Evolutionary conservation across 163 green algal species (phyloP).

Genomic region (Scenedesmus sp.): DNA sequence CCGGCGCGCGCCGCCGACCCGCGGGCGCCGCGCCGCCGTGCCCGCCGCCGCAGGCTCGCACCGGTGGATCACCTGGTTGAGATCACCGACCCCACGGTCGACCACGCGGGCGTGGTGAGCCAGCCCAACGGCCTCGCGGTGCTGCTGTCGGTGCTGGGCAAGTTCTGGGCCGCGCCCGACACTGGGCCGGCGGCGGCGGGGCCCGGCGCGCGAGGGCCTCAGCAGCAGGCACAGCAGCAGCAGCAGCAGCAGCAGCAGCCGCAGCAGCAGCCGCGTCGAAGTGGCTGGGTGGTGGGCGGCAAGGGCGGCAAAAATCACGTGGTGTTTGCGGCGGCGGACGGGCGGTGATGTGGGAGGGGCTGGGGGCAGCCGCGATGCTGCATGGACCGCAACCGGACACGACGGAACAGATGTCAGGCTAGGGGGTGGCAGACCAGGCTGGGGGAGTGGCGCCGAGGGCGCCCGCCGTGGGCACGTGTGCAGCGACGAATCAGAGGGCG

Average conservation of each 20-base stretch:
- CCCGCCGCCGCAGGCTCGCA: conserved; percentile 10
- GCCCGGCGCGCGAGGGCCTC: neutral
- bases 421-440: neutral
- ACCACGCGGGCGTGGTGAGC: conserved; percentile 6
- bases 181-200: neutral
- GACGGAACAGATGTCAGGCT: too few relatives aligned
- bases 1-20: too few relatives aligned
- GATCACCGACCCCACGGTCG: neutral
- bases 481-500: too few relatives aligned
- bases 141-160: neutral
- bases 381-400: too few relatives aligned
- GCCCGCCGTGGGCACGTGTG: too few relatives aligned
- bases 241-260: neutral
- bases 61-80: conserved; percentile 1
- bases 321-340: too few relatives aligned
- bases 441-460: neutral
- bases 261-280: too few relatives aligned
- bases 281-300: too few relatives aligned
- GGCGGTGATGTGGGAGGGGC: too few relatives aligned
- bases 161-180: conserved; percentile 1
- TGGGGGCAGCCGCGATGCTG: too few relatives aligned
- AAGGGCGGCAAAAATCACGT: too few relatives aligned
- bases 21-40: too few relatives aligned
- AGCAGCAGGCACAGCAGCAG: conserved; percentile 3
- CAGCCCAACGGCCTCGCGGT: neutral